Base-by-base conservation (phyloP, 768 basidiomycete genomes). In the Termitomyces sp. region DNA sequence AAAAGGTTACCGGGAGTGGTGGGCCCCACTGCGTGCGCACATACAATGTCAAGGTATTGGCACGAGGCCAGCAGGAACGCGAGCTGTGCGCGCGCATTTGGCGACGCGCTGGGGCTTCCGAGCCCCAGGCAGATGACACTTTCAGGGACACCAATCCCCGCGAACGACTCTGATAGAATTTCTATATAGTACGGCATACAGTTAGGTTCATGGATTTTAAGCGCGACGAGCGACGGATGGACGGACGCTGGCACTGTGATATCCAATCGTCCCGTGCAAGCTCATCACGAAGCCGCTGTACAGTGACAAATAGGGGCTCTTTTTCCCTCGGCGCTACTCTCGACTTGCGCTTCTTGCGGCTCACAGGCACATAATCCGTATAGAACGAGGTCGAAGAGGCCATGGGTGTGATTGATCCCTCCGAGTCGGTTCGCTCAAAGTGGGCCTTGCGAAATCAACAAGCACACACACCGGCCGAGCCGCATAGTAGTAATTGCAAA, bases 61-160 rank as follows among this genome's bases (percentile, higher is more conserved):
- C 83, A 86, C 40, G 83, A 69, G 56, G 77, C 75, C 47, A 82
- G 75, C 64, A 92, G 78, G 66, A 89, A 82, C 20, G 79, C 86
- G 32, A 92, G 85, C 63, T 91, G 89, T 38, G 80, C 81, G 60
- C 86, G 81, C 40, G 89, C 79, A 57, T 82, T 82, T 51, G 74
- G 74, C 50, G 87, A 90, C 44, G 75, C 67, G 18, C 78, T 74
- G n/a, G 89, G 89, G 69, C 86, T 88, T 52, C 89, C 89, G 32
- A 92, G 75, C 12, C 89, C 89, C 14, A 92, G 80, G 69, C 89
- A 91, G 44, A 92, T 68, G 49, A 88, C 74, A 35, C 69, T 63
- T 9, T 68, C 59, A 67, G 77, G 65, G 14, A 63, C 60, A 50
- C 72, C 61, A 40, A 62, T 55, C 38, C 64, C 63, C 28, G 54